These are phyloP conservation scores for Trichocomaceae sp. DNA, from an alignment of 2,329 filamentous ascomycete species.

Conservation along the genomic window DNA sequence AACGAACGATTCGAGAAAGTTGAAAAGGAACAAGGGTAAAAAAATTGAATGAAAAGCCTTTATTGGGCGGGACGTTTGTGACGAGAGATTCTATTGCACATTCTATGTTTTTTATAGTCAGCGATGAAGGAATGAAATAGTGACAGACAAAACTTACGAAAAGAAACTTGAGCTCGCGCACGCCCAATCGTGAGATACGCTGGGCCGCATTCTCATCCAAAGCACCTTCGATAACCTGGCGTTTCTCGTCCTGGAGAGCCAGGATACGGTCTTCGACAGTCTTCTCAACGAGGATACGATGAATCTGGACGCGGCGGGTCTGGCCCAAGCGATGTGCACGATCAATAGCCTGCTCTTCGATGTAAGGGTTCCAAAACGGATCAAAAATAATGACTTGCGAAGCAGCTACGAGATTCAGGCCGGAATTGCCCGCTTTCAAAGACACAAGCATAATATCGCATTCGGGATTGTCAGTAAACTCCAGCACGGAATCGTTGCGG, in stretches of 20 bases:
- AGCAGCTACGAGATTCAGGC: constrained; percentile 76
- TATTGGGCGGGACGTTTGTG: too few species aligned
- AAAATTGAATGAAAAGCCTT: background rate
- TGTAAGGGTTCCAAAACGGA: constrained; percentile 90
- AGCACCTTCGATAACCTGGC: constrained; percentile 67
- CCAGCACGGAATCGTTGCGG: constrained; percentile 60
- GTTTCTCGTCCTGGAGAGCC: constrained; percentile 70
- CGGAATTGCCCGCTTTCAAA: constrained; percentile 74
- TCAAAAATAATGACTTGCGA: constrained; percentile 85
- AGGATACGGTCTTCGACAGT: constrained; percentile 88
- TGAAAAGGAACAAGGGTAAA: background rate
- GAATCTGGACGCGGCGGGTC: constrained; percentile 64
- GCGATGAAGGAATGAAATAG: background rate
- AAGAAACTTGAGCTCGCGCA: constrained; percentile 62
- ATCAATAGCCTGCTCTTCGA: constrained; percentile 88
- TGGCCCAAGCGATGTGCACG: constrained; percentile 86
- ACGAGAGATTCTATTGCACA: background rate
- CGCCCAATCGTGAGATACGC: constrained; percentile 59
- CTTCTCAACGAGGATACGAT: constrained; percentile 66
- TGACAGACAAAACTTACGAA: constrained; percentile 43
- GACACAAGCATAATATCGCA: constrained; percentile 69
- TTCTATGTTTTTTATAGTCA: background rate
- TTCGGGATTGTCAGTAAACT: constrained; percentile 57
- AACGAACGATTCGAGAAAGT: background rate
- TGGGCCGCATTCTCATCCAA: constrained; percentile 68